A percentile compares a stretch with the other conserved stretches of the same genome.
Conservation (phyloP, 768 basidiomycete genomes). For the Thelephora aurantiotincta region DNA sequence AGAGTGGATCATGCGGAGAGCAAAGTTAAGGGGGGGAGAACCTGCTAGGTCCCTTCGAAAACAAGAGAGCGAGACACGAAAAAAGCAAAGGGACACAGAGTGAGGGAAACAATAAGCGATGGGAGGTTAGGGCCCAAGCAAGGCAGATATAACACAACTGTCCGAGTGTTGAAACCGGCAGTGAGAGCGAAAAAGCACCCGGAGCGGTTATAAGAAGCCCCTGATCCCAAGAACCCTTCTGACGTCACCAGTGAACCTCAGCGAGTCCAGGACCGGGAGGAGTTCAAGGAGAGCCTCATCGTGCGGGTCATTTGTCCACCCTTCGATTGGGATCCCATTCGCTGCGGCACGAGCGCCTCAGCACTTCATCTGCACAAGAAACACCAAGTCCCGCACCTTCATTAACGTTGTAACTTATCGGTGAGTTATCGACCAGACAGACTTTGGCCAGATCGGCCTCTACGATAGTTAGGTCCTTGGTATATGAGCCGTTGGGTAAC, state of each 20-base stretch:
- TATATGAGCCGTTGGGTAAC: slow-evolving; percentile 84
- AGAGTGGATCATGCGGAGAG: too few relatives aligned
- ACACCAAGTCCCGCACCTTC: slow-evolving; percentile 45
- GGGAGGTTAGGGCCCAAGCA: background rate
- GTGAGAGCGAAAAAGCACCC: background rate
- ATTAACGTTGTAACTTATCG: slow-evolving; percentile 81
- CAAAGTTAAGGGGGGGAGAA: too few relatives aligned
- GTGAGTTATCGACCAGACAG: slow-evolving; percentile 93
- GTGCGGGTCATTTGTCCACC: slow-evolving; percentile 94
- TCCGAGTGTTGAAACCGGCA: background rate
- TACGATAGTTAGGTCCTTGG: slow-evolving; percentile 81
- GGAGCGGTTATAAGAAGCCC: slow-evolving; percentile 26
- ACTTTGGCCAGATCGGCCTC: slow-evolving; percentile 87
- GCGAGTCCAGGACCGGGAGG: slow-evolving; percentile 86
- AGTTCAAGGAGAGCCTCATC: slow-evolving; percentile 96
- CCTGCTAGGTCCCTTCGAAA: too few relatives aligned
- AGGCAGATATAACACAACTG: background rate
- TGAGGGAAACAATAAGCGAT: too few relatives aligned
- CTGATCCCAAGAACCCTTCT: slow-evolving; percentile 76
- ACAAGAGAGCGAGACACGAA: too few relatives aligned
- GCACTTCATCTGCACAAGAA: background rate
- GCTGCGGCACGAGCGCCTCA: slow-evolving; percentile 31
- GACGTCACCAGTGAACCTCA: slow-evolving; percentile 93
- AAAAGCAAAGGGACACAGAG: background rate
- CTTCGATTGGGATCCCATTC: slow-evolving; percentile 97